Base-by-base conservation (phyloP, 805 yeast species). In the Tetrapisispora fleetii region DNA sequence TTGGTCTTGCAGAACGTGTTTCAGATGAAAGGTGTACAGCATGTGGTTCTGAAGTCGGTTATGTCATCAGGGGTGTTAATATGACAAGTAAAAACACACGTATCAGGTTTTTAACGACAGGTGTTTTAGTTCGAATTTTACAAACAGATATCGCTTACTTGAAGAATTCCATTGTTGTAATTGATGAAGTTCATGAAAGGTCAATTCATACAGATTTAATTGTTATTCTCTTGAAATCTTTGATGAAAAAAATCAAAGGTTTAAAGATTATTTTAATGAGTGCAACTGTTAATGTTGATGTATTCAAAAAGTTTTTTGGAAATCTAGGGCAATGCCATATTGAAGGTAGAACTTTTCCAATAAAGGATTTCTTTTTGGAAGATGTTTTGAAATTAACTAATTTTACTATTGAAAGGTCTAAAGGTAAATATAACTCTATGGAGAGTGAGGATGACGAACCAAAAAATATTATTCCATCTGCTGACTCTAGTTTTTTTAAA, bases 101-200 rank as follows among this genome's bases (percentile, higher is more conserved):
- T 59, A 73, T 91, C n/a, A 77, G 85, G 27, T 91, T 91, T 64
- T 86, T 86, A 48, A 91, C 98, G 1, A 86, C 96, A 0, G 98
- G 98, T 75, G 93, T 91, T 5, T 72, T 91, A 42, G 76, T 91
- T 27, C 74, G 96, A 52, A 84, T 90, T 81, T 71, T 90, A 24
- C 97, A 90, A 62, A 52, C 58, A 16, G 67, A 65, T 27, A 56
- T 63, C 37, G 62, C 64, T 1, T 66, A 79, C 45, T 75, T 85
- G 51, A 70, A 73, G 14, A 68, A 76, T 47, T 67, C 90, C 17
- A 79, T 81, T 32, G 77, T 90, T 37, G 80, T 90, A 38, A 79
- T 90, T 37, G 98, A 91, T 72, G 98, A 91, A 67, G 98, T 91
- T n/a, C 98, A 91, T 63, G 98, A 91, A 66, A 70, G 98, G 55